Evolutionary conservation across 2,329 filamentous ascomycete species (phyloP).

Genomic region (Colletotrichum eleusines): DNA sequence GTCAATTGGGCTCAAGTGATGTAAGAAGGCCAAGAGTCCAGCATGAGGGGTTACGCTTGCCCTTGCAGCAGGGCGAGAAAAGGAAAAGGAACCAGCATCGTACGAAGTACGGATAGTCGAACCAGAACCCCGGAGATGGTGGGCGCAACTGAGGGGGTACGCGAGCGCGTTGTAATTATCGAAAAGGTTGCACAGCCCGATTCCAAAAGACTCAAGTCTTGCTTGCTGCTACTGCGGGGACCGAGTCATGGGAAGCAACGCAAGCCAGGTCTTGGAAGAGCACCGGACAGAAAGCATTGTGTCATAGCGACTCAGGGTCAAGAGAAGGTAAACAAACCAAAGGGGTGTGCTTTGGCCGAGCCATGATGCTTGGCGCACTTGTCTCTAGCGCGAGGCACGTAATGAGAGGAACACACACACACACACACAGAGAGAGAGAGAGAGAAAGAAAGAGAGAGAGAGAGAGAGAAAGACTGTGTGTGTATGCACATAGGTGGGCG

Average conservation of each 20-base stretch:
- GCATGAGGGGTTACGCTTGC: background rate
- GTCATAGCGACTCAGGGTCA: background rate
- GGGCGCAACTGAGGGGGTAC: background rate
- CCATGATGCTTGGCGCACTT: slow-evolving; percentile 15
- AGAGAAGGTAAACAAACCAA: slow-evolving; percentile 2
- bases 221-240: slow-evolving; percentile 7
- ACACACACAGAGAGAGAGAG: too few species aligned
- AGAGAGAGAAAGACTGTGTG: background rate
- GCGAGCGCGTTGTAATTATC: slow-evolving; percentile 2
- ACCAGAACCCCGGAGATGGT: background rate
- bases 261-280: background rate
- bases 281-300: background rate
- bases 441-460: too few species aligned
- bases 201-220: background rate
- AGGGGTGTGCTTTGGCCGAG: background rate
- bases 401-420: too few species aligned
- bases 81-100: background rate
- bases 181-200: slow-evolving; percentile 29
- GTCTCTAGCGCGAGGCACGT: slow-evolving; percentile 11
- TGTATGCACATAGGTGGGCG: slow-evolving; percentile 11
- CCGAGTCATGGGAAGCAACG: background rate
- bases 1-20: background rate
- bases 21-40: background rate
- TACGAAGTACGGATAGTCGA: background rate
- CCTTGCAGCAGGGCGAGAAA: background rate